Base-by-base conservation (phyloP, 2,329 filamentous ascomycete genomes). In the Trichoderma afroharzianum region DNA sequence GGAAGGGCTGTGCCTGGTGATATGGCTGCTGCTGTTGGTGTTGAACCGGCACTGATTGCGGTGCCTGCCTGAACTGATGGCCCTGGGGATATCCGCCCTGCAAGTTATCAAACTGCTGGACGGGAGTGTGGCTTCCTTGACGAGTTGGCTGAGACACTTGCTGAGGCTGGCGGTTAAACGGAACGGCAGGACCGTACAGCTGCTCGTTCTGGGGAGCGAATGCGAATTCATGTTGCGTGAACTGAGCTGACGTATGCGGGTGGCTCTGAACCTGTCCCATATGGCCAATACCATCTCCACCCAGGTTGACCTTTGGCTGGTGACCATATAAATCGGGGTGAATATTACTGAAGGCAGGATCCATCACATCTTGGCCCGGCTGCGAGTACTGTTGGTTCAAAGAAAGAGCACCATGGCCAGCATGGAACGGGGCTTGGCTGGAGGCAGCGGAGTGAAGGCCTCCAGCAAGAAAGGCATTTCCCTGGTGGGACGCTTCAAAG, bases 291-390 rank as follows among this genome's bases (percentile, higher is more conserved):
- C 63, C 69, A 63, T 73, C 72, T 3, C 61, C 66, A 0, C 33
- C 75, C 6, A 81, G 74, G 55, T 78, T 75, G 63, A 79, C 72
- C 73, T 82, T 82, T 32, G 72, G 71, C 66, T 80, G 81, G 62
- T 83, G 81, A 11, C 74, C 74, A 68, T 82, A 84, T 28, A 83
- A 68, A 43, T 82, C 81, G 15, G 81, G 76, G 50, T 82, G 79
- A 11, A 83, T 77, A 70, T 79, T 79, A 74, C 76, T 75, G 62
- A 83, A 82, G 33, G 79, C 76, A 53, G 81, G 77, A 70, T 83
- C 79, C 53, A 83, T 76, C 59, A 80, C 78, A 71, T 83, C 81
- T 72, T 50, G 67, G 50, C 74, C 74, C 15, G 79, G 72, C 33
- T 80, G 79, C 55, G 77, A 74, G 71, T 79, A 84, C 53, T 80